Percentiles rank a stretch among this genome's conserved stretches.
Conservation (phyloP, 108 stramenopile species). For the Stephanodiscus minutulus region DNA sequence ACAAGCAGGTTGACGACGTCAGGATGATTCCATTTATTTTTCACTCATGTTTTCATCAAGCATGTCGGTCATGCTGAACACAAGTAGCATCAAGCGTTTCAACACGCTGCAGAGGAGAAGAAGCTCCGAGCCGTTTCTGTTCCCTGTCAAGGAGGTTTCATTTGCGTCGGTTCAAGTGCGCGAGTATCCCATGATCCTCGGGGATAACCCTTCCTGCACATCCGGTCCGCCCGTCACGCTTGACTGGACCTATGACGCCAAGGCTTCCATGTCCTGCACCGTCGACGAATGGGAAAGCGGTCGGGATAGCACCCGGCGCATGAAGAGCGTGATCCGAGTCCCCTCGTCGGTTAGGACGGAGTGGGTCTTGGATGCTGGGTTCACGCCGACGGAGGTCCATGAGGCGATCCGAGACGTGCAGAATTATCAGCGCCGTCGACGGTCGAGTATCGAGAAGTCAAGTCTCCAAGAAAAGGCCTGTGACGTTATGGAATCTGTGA, state of each 20-base stretch:
- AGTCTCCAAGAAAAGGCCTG: neutral
- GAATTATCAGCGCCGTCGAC: neutral
- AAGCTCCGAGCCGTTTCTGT: neutral
- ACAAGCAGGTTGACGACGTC: too few relatives aligned
- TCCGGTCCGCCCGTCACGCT: constrained; percentile 58
- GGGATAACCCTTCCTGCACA: constrained; percentile 62
- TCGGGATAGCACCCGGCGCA: neutral
- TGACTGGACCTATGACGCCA: constrained; percentile 57
- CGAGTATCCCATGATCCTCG: constrained; percentile 48
- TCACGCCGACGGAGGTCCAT: neutral
- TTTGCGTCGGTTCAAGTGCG: constrained; percentile 46
- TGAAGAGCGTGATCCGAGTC: neutral
- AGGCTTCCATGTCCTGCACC: neutral
- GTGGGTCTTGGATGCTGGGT: neutral
- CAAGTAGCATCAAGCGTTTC: neutral
- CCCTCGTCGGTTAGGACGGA: neutral
- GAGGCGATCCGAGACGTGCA: neutral
- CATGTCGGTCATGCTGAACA: neutral
- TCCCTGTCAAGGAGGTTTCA: constrained; percentile 4
- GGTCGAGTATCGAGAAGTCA: neutral
- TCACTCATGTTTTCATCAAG: neutral
- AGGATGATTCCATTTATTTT: neutral
- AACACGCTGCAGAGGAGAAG: neutral
- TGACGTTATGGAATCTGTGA: neutral
- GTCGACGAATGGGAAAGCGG: constrained; percentile 12